Base-by-base conservation (phyloP, 139 green algal species). In the Coelastrella sp. region DNA sequence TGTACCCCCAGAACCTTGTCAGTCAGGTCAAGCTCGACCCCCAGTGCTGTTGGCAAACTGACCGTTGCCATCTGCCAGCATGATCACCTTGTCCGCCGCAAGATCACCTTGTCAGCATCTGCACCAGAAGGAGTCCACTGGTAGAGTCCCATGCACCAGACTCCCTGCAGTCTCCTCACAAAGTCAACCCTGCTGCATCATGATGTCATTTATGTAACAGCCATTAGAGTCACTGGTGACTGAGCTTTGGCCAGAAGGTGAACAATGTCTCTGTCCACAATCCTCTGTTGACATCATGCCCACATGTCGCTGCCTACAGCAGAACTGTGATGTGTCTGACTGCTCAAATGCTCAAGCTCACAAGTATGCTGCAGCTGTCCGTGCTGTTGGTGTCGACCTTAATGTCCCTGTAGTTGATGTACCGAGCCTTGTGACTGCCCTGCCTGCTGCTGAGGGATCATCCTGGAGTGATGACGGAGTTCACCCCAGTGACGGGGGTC, bases 41-140 rank as follows among this genome's bases (percentile, higher is more conserved):
- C 96, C 57, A 98, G 87, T 0, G 94, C 93, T 89, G n/a, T 97
- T 95, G 57, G 95, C 89, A 85, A 98, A 98, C 13, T 93, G 62
- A 6, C 89, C 96, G 77, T 92, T 95, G 63, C 96, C 96, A 87
- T 99, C 96, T 17, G 97, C 97, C 64, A 99, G 89, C 95, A 99
- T 96, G 50, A 99, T 71, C 23, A 99, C 73, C 90, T 98, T 98
- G 89, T 93, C 95, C 34, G 90, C 92, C 2, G 90, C 90, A 43
- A n/a, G n/a, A n/a, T n/a, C n/a, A n/a, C n/a, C n/a, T n/a, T n/a
- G n/a, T n/a, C n/a, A n/a, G n/a, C n/a, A n/a, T n/a, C n/a, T n/a
- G n/a, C n/a, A n/a, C n/a, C n/a, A n/a, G n/a, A n/a, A n/a, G n/a
- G n/a, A n/a, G n/a, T n/a, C n/a, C n/a, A n/a, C n/a, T n/a, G n/a